phyloP scores from a whole-genome alignment of 2,329 filamentous ascomycete species.

The Arthrobotrys musiformis region DNA sequence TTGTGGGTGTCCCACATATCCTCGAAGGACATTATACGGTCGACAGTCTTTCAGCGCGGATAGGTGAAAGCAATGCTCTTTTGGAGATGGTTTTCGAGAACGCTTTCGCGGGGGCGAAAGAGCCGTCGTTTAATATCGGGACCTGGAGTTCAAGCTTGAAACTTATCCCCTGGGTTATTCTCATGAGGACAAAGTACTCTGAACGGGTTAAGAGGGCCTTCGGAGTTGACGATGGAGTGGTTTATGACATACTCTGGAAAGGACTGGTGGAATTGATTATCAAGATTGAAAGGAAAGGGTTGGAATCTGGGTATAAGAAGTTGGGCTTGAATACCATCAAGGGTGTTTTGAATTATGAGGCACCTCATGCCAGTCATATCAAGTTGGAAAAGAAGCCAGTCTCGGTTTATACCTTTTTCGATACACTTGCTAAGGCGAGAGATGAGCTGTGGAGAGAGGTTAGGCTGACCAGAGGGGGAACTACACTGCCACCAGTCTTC shows the following conservation, averaged over 20 bases:
- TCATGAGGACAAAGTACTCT: neutral
- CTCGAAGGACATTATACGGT: neutral
- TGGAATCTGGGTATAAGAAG: slow-evolving; percentile 1
- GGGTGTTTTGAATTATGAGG: neutral
- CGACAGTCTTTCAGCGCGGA: neutral
- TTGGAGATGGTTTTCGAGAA: neutral
- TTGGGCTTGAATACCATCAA: neutral
- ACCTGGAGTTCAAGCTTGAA: neutral
- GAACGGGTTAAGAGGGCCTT: neutral
- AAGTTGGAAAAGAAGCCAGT: neutral
- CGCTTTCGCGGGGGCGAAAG: neutral
- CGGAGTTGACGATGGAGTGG: neutral
- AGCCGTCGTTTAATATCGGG: slow-evolving; percentile 9
- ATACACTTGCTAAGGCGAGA: slow-evolving; percentile 13
- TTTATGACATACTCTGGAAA: slow-evolving; percentile 11
- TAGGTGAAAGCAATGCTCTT: neutral
- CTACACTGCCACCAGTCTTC: neutral
- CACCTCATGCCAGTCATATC: neutral
- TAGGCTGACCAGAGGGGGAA: neutral
- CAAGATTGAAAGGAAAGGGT: neutral
- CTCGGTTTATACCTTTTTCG: slow-evolving; percentile 9
- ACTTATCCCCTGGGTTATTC: neutral
- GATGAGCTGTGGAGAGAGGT: slow-evolving; percentile 17
- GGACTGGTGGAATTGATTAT: neutral
- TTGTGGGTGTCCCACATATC: neutral